Evolutionary conservation across 2,329 filamentous ascomycete species (phyloP), one percentile per base, ranked within the genome.

Genomic region (Xylariaceae sp.): DNA sequence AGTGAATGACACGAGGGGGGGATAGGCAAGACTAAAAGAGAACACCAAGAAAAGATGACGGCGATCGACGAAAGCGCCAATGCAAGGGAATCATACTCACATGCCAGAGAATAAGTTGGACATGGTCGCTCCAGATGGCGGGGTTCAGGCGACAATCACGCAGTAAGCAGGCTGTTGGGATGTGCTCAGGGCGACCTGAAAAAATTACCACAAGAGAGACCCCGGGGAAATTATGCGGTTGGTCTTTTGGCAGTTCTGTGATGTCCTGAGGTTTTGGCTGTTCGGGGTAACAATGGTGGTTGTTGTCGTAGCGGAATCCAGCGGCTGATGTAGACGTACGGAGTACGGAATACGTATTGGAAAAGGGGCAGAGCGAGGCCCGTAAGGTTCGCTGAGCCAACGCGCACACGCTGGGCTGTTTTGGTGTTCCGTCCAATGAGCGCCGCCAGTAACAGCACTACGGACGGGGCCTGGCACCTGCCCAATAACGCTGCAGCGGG

Each of bases 101-200:
- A 84, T 84, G 74, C 82, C 81, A 69, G 81, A 84, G 72, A 84
- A 84, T 68, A 84, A 75, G 75, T 83, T 83, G 67, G 82, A 84
- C 81, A 84, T 84, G 71, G 68, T 75, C 67, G 66, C 63, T 65
- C 64, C 64, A 51, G 58, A 62, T 60, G 59, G 61, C 60, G 59
- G 64, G 64, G 61, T 67, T 41, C 64, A 60, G 63, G 63, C 59
- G 56, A 55, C 55, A 59, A 60, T 56, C 57, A 57, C 55, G 60
- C 58, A 51, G 61, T 56, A 30, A 41, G 35, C 57, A 57, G 59
- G 60, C 58, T 53, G 61, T 56, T 37, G 47, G 35, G 23, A 56
- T 41, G 11, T 49, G 18, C 49, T 37, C 49, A 51, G 49, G 37
- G 41, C 51, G 11, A 56, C 39, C 57, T 55, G 55, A 52, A 56